phyloP scores from a whole-genome alignment of 2,329 filamentous ascomycete species.

The Nannizziopsis arthrosporioides region DNA sequence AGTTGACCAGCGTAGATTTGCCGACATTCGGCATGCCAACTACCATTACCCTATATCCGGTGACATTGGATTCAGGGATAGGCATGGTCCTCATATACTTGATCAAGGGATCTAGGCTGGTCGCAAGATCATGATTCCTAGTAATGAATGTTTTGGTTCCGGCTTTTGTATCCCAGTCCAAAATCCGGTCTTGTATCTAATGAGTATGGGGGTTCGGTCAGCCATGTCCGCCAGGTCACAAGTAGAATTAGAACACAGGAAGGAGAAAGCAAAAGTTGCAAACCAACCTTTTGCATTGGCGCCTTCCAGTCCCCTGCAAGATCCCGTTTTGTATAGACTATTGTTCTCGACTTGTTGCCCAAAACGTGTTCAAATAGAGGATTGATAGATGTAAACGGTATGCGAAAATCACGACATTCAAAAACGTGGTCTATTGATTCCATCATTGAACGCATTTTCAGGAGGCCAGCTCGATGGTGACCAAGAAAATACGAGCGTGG shows the following conservation, averaged over 20 bases:
- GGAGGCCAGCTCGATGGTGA: conserved; percentile 72
- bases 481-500: conserved; percentile 88
- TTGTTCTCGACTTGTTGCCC: conserved; percentile 58
- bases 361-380: conserved; percentile 73
- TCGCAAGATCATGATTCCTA: conserved; percentile 21
- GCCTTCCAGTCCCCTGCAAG: conserved; percentile 44
- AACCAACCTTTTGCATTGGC: conserved; percentile 33
- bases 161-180: conserved; percentile 25
- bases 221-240: no score
- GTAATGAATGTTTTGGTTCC: conserved; percentile 26
- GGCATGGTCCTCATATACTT: conserved; percentile 20
- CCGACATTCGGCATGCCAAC: conserved; percentile 98
- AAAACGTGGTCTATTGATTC: conserved; percentile 75
- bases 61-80: conserved; percentile 35
- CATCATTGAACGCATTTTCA: conserved; percentile 70
- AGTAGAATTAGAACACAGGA: background rate
- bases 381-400: conserved; percentile 81
- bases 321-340: conserved; percentile 88
- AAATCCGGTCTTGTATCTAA: conserved; percentile 26
- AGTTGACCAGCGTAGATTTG: conserved; percentile 89
- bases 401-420: conserved; percentile 87
- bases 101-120: conserved; percentile 25
- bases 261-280: background rate
- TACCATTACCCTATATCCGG: conserved; percentile 72
- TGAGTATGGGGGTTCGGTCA: background rate